Base-by-base conservation (phyloP, 176 grass and related monocot genomes). In the Echinochloa phyllopogon region DNA sequence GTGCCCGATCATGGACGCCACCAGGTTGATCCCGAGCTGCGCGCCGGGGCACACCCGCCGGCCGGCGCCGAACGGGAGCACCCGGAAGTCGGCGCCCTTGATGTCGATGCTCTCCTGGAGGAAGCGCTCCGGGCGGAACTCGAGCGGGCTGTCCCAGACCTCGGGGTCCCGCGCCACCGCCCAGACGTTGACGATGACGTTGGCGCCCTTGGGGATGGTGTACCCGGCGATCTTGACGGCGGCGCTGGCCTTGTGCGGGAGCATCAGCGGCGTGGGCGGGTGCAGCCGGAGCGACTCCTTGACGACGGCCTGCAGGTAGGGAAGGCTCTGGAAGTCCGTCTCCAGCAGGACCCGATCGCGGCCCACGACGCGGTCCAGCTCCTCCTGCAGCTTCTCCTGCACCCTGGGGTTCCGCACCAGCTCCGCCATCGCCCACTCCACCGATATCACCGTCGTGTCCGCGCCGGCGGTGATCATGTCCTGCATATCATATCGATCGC, bases 391-490 rank as follows among this genome's bases (percentile, higher is more conserved):
- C 53, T 90, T 95, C 65, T 84, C 66, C 64, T 88, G 90, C 52
- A 92, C 82, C 20, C 78, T 55, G 0, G 84, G 93, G 74, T 92
- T 92, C 64, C 82, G 66, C 0, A 84, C 74, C 16, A 95, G 69
- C 61, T 95, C 93, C 0, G 85, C 58, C 87, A 95, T 92, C 57
- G 90, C 82, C 93, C 93, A 95, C 71, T 95, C 93, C 0, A 92
- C 90, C 16, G 87, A 55, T 49, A 95, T 92, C 52, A 92, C 89
- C 20, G 93, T 95, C 47, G 93, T 95, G 87, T 95, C 93, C 23
- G 76, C 88, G 36, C 90, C 90, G 3, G 93, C 90, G 24, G 93
- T 88, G 57, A 95, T 92, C 87, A 92, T 90, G 53, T 92, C 93
- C 89, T 94, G 72, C 60, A 48, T 38, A 61, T 17, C 21, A 7